Base-by-base conservation (phyloP, 2,329 filamentous ascomycete genomes). In the Emmonsiellopsis sp. region DNA sequence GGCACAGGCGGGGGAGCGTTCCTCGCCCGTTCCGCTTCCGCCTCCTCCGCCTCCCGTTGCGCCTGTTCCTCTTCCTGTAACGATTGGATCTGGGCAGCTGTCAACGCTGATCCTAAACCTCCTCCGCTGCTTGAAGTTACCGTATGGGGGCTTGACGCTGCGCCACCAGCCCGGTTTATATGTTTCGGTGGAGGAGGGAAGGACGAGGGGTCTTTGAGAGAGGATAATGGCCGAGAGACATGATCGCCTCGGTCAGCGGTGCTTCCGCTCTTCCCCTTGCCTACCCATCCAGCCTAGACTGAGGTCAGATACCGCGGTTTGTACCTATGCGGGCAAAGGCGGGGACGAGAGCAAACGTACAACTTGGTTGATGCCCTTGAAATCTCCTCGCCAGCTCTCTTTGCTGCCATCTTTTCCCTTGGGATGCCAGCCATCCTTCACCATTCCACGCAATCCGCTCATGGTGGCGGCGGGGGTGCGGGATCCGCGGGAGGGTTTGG, bases 171-270 rank as follows among this genome's bases (percentile, higher is more conserved):
- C 58, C 76, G 77, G 49, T 75, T 73, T 53, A 74, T 68, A 56
- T 80, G 86, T 62, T 82, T 91, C 0, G 90, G 90, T 31, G 90
- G 90, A 27, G 89, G 88, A 2, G 81, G 88, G 65, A 95, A 95
- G 13, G 82, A 80, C 1, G 81, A 68, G 1, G 88, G 90, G 65
- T 95, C 89, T 65, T 82, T 84, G 33, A 95, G 77, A 3, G 81
- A 77, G 7, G 82, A 76, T 43, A 94, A 72, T 1, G 90, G 89
- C 13, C 77, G 75, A 6, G 80, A 77, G 51, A 77, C 71, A 58
- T 82, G 81, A 27, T 78, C 73, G 36, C 67, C 59, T 42, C 67
- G 62, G 34, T 79, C 71, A 43, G 44, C 33, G 53, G 64, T 63
- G 42, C 70, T 65, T 13, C 68, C 59, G 53, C 75, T 68, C 56